phyloP scores from a whole-genome alignment of 495 filamentous ascomycete genomes.

The Talaromyces trachyspermus region DNA sequence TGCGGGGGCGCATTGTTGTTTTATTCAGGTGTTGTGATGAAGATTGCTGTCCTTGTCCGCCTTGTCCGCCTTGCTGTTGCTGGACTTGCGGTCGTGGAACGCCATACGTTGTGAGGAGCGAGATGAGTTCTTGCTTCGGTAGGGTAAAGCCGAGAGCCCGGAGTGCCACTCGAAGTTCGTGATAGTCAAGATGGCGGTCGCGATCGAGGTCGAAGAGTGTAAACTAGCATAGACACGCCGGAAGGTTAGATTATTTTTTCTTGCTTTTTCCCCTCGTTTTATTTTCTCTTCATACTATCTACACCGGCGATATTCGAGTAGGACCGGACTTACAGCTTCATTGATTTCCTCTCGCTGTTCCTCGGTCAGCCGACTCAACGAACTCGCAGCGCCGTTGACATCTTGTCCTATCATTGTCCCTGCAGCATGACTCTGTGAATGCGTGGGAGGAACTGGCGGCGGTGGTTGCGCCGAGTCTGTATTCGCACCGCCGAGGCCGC shows the following conservation, averaged over 20 bases:
- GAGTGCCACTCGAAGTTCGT: conserved; percentile 95
- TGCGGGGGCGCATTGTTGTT: conserved; percentile 24
- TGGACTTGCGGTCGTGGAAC: conserved; percentile 46
- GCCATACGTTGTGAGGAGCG: conserved; percentile 67
- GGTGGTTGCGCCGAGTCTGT: conserved; percentile 13
- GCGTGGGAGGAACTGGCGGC: conserved; percentile 16
- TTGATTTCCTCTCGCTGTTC: conserved; percentile 86
- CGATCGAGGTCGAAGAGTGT: conserved; percentile 96
- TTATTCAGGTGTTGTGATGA: conserved; percentile 4
- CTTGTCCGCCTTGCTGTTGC: conserved; percentile 20
- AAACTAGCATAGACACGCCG: conserved; percentile 55
- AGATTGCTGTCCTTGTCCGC: conserved; percentile 16
- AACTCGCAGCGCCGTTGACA: conserved; percentile 26
- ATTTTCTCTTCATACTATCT: not conserved
- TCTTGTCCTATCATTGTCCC: conserved; percentile 10
- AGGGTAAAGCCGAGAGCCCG: conserved; percentile 93
- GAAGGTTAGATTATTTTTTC: conserved; percentile 11
- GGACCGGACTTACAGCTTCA: conserved; percentile 62
- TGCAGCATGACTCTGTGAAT: conserved; percentile 28
- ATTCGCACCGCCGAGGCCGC: conserved; percentile 13
- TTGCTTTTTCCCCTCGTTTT: not conserved
- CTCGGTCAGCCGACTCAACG: conserved; percentile 56
- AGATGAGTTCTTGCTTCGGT: conserved; percentile 72
- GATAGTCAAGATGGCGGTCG: conserved; percentile 89
- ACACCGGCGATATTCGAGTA: not conserved